Evolutionary conservation across 2,329 filamentous ascomycete genomes (phyloP), one percentile per base, ranked within the genome.

Genomic region (Penicillium freii): DNA sequence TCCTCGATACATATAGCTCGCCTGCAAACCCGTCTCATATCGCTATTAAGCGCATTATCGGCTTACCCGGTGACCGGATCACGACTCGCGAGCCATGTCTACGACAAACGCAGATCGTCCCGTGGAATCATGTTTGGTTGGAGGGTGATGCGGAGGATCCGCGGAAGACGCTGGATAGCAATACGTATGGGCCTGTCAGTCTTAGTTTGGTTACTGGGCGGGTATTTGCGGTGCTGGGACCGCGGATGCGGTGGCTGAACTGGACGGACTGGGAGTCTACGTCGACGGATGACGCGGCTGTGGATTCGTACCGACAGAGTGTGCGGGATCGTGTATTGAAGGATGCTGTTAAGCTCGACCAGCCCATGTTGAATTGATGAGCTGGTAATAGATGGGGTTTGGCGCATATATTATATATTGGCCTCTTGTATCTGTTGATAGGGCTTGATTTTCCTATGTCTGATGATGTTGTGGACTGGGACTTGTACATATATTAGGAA

Each of bases 81-180:
- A 81, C 78, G 54, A 89, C 89, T 40, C 81, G 84, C 56, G 73
- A 79, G 52, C 86, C 86, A 19, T 88, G 86, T 69, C 81, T 84
- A 78, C 69, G 67, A 19, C 63, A 63, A 15, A 74, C 80, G 40
- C 75, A 78, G 47, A 81, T 82, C 61, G 84, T 99, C 23, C 93
- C 92, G 5, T 82, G 82, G 61, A 91, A 91, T 19, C 92, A 97
- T 77, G 82, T 97, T 29, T 99, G 94, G 94, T 86, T 99, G 1
- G 93, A 97, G 72, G 94, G 94, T 1, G 94, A 99, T 71, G 91
- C 89, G 13, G 69, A 67, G 29, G 83, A 84, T 67, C 83, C 84
- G 66, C 81, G 83, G 50, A 84, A 84, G 66, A 91, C 85, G 54
- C 73, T 87, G 58, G 94, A 99, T 77, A 96, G 92, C 74, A 96